Conservation (phyloP, 208 protist species). For the Hexamita inflata region DNA sequence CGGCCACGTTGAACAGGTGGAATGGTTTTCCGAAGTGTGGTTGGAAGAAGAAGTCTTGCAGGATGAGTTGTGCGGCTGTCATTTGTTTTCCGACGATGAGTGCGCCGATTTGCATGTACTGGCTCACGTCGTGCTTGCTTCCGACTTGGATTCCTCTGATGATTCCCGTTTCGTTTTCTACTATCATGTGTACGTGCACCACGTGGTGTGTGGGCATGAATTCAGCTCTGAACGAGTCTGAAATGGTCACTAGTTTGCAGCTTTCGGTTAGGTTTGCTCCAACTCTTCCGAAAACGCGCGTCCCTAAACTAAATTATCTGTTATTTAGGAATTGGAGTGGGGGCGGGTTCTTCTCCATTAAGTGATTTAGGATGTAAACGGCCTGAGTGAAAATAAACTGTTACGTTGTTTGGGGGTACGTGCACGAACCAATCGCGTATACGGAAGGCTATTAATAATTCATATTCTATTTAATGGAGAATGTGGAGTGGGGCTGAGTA, state of each 20-base stretch:
- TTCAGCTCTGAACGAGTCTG: background rate
- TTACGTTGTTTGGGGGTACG: no score
- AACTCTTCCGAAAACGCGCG: no score
- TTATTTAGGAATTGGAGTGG: no score
- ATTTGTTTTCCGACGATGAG: background rate
- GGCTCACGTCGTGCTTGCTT: background rate
- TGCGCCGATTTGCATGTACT: background rate
- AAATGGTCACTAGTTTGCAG: background rate
- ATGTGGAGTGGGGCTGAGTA: no score
- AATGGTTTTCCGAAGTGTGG: background rate
- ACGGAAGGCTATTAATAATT: no score
- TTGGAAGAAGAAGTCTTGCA: constrained; percentile 21
- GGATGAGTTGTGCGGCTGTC: background rate
- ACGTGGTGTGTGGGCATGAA: background rate
- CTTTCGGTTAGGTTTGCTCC: no score
- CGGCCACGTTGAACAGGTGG: background rate
- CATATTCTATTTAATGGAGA: no score
- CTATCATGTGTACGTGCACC: background rate
- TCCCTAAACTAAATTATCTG: no score
- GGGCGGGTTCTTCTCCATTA: no score
- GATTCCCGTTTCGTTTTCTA: background rate
- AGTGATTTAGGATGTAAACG: no score
- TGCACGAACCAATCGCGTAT: no score
- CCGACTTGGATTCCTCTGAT: background rate
- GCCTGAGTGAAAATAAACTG: no score